Percentiles rank a stretch among this genome's conserved stretches.
Conservation (phyloP, 768 basidiomycete species). For the Pilatotrama ljubarskyi region DNA sequence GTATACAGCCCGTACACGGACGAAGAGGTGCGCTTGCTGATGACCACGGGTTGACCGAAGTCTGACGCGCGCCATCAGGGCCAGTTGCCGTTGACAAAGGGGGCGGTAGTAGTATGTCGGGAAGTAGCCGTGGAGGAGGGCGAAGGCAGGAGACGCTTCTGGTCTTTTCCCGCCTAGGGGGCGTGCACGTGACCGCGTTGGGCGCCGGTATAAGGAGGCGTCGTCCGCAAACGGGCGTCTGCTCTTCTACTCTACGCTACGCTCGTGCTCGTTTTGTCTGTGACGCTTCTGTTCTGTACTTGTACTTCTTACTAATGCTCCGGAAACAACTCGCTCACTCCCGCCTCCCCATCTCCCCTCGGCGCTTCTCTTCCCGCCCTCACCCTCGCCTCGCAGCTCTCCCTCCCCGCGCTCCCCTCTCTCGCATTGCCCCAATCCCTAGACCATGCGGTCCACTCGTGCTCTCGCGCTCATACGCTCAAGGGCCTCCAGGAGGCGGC, state of each 20-base stretch:
- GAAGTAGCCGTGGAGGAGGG: not conserved
- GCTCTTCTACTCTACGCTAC: not conserved
- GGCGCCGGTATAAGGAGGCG: not conserved
- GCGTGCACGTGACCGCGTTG: conserved; percentile 10
- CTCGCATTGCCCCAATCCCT: conserved; percentile 14
- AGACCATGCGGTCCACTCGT: not conserved
- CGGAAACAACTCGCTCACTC: conserved; percentile 5
- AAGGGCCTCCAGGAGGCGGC: conserved; percentile 44
- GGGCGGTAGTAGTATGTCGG: not conserved
- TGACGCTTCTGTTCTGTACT: not conserved
- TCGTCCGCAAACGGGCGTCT: not conserved
- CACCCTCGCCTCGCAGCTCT: conserved; percentile 9
- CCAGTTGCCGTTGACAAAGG: too few relatives aligned
- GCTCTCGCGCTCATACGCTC: conserved; percentile 44
- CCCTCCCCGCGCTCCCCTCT: conserved; percentile 16
- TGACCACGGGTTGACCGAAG: not conserved
- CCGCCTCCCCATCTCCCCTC: not conserved
- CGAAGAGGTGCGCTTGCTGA: not conserved
- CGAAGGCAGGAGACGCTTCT: conserved; percentile 1
- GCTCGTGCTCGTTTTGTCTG: not conserved
- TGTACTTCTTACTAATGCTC: conserved; percentile 2
- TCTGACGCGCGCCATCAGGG: too few relatives aligned
- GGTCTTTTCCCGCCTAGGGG: conserved; percentile 3
- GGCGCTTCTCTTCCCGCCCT: not conserved
- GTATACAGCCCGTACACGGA: too few relatives aligned